These are phyloP conservation scores for Calycina marina DNA, from an alignment of 2,329 filamentous ascomycete species.

Conservation along the genomic window DNA sequence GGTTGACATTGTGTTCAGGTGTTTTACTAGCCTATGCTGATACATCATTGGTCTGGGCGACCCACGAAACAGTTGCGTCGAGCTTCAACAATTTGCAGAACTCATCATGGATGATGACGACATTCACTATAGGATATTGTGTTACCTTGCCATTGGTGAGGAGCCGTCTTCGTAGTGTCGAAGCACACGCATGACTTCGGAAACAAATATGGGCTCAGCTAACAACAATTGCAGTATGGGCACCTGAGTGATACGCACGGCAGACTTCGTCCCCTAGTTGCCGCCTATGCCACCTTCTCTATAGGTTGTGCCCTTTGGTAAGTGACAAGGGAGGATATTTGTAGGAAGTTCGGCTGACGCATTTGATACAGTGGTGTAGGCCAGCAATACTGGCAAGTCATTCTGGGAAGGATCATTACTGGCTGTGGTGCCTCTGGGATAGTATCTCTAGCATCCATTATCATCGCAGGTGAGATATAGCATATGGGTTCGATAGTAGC, in stretches of 20 bases:
- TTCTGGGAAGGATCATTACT: conserved; percentile 34
- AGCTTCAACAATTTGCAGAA: conserved; percentile 8
- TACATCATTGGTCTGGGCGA: conserved; percentile 13
- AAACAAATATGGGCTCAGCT: no score
- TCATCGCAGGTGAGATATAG: conserved; percentile 31
- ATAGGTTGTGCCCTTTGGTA: no score
- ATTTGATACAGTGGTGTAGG: no score
- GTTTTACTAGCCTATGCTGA: conserved; percentile 11
- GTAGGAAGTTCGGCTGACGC: no score
- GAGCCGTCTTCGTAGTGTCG: conserved; percentile 1
- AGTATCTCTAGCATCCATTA: conserved; percentile 31
- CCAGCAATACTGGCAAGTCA: conserved; percentile 34
- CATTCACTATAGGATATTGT: conserved; percentile 12
- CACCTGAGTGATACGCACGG: conserved; percentile 44
- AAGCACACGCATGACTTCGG: no score
- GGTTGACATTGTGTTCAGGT: conserved; percentile 8
- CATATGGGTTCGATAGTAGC: neutral
- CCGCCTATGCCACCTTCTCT: no score
- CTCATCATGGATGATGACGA: conserved; percentile 15
- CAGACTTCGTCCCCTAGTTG: no score
- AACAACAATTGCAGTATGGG: conserved; percentile 11
- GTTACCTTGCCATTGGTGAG: conserved; percentile 10
- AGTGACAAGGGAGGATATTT: no score
- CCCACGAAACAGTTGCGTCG: conserved; percentile 12
- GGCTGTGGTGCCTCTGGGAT: conserved; percentile 36